Conservation (phyloP, 352 stramenopile species). For the Phytophthora pluvialis region DNA sequence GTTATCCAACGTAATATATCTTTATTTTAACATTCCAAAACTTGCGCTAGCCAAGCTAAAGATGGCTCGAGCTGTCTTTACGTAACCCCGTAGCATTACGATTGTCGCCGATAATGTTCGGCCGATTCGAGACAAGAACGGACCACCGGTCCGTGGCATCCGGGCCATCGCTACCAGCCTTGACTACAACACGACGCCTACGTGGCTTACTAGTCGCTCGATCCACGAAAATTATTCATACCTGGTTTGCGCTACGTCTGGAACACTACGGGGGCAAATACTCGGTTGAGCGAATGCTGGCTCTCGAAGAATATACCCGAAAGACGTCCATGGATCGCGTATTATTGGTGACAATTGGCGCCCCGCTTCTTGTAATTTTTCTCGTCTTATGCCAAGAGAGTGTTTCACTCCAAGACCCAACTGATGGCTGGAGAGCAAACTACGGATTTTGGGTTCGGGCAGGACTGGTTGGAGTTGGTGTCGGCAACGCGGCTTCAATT, state of each 20-base stretch:
- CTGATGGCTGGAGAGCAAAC: constrained; percentile 21
- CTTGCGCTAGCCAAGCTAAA: not conserved
- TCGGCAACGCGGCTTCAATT: constrained; percentile 19
- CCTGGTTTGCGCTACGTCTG: constrained; percentile 13
- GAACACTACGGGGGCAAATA: constrained; percentile 32
- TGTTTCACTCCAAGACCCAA: constrained; percentile 28
- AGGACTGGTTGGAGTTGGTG: constrained; percentile 7
- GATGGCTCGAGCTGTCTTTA: not conserved
- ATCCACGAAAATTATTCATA: not conserved
- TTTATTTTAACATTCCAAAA: too few species aligned
- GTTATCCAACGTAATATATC: too few species aligned
- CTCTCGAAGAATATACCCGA: constrained; percentile 31
- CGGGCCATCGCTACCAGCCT: not conserved
- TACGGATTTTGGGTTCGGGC: constrained; percentile 35
- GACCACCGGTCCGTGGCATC: not conserved
- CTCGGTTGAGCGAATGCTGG: constrained; percentile 31
- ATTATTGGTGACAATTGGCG: constrained; percentile 13
- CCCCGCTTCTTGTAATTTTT: constrained; percentile 13
- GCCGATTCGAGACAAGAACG: not conserved
- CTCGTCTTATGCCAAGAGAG: constrained; percentile 30
- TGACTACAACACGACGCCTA: not conserved
- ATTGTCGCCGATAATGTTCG: not conserved
- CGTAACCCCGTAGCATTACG: not conserved
- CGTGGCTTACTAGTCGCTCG: not conserved
- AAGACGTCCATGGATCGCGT: constrained; percentile 17